phyloP scores from a whole-genome alignment of 2,329 filamentous ascomycete species.

The Talaromyces sp. region DNA sequence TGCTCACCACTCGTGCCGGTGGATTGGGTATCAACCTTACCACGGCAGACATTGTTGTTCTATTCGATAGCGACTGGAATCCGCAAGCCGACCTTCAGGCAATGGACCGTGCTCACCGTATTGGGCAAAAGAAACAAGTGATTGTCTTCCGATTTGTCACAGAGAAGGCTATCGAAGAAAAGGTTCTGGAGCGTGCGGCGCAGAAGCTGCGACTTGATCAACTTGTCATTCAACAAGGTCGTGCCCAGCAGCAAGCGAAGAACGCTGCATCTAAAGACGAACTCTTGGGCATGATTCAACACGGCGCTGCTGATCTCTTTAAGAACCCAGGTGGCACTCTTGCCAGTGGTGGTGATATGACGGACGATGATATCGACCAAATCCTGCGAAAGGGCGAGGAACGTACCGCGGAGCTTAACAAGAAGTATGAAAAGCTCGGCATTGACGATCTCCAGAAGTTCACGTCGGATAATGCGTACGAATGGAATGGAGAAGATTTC shows the following conservation, averaged over 20 bases:
- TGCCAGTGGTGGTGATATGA: conserved; percentile 58
- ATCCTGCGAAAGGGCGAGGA: conserved; percentile 83
- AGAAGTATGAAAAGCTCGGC: conserved; percentile 93
- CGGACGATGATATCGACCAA: conserved; percentile 83
- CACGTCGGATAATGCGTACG: conserved; percentile 92
- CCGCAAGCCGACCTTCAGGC: conserved; percentile 96
- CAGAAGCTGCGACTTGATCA: conserved; percentile 96
- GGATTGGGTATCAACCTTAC: conserved; percentile 96
- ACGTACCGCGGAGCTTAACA: conserved; percentile 82
- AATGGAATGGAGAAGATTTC: conserved; percentile 98
- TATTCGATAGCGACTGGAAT: conserved; percentile 99
- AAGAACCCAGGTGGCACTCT: conserved; percentile 63
- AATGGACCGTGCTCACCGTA: conserved; percentile 98
- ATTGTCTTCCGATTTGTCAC: conserved; percentile 95
- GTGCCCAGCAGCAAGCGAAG: conserved; percentile 84
- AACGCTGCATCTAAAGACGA: conserved; percentile 94
- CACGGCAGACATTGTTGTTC: conserved; percentile 86
- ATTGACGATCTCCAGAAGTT: conserved; percentile 98
- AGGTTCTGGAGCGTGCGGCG: conserved; percentile 91
- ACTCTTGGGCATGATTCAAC: conserved; percentile 95
- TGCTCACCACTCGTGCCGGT: conserved; percentile 91
- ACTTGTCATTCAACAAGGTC: conserved; percentile 95
- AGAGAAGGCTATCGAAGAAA: conserved; percentile 97
- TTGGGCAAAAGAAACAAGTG: conserved; percentile 97
- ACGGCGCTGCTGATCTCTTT: conserved; percentile 95